Percentiles rank a stretch among this genome's conserved stretches.
Conservation (phyloP, 2,329 filamentous ascomycete genomes). For the Clonostachys chloroleuca region DNA sequence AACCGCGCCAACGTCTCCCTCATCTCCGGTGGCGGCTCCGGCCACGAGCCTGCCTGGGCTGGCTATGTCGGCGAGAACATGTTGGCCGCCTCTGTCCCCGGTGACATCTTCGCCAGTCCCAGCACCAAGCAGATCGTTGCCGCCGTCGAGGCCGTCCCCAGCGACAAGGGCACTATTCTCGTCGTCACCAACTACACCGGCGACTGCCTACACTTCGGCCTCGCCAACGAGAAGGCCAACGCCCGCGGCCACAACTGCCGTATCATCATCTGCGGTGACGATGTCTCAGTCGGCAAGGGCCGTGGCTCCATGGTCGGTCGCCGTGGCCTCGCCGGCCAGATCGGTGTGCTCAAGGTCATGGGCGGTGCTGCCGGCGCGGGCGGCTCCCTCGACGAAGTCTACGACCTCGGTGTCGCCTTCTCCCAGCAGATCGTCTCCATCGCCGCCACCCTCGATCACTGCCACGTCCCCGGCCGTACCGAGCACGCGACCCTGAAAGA, state of each 20-base stretch:
- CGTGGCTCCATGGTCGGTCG: slow-evolving; percentile 54
- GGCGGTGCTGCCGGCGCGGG: slow-evolving; percentile 44
- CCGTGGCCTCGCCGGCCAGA: slow-evolving; percentile 57
- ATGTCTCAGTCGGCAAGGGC: slow-evolving; percentile 58
- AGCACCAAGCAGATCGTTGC: slow-evolving; percentile 59
- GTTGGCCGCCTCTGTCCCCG: slow-evolving; percentile 55
- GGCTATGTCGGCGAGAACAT: slow-evolving; percentile 60
- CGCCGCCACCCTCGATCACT: slow-evolving; percentile 55
- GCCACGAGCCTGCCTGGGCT: slow-evolving; percentile 59
- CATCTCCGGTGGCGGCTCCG: slow-evolving; percentile 51
- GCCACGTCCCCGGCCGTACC: slow-evolving; percentile 50
- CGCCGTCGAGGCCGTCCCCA: slow-evolving; percentile 51
- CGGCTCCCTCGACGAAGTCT: slow-evolving; percentile 42
- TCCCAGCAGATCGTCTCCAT: slow-evolving; percentile 50
- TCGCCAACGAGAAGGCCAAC: slow-evolving; percentile 54
- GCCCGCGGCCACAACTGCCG: slow-evolving; percentile 42
- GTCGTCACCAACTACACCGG: slow-evolving; percentile 64
- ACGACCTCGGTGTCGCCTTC: slow-evolving; percentile 43
- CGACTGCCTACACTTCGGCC: slow-evolving; percentile 57
- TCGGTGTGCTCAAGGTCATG: slow-evolving; percentile 54
- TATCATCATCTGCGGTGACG: slow-evolving; percentile 60
- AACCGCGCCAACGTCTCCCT: slow-evolving; percentile 40
- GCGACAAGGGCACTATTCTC: slow-evolving; percentile 49
- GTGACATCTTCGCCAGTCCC: slow-evolving; percentile 61
- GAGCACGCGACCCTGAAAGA: slow-evolving; percentile 41